Conservation (phyloP, 768 basidiomycete genomes). For the Termitomyces sp. region DNA sequence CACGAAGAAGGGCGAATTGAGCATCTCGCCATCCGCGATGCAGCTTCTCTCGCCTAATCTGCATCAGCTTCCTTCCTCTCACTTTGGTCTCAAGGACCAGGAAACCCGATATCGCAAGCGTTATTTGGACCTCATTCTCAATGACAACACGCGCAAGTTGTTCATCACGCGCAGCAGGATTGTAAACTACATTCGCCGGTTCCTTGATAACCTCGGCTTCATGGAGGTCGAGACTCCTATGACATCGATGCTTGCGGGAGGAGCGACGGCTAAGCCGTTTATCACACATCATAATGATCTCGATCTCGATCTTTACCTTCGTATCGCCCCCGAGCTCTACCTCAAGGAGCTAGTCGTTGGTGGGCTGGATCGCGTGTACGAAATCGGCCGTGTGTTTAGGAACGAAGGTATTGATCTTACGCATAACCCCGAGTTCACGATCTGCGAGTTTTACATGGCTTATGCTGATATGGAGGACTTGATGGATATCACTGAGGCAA, state of each 20-base stretch:
- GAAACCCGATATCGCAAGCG: slow-evolving; percentile 98
- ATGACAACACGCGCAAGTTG: slow-evolving; percentile 80
- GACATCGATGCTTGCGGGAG: slow-evolving; percentile 93
- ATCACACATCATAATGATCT: slow-evolving; percentile 99
- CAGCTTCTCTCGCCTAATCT: slow-evolving; percentile 92
- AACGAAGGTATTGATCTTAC: slow-evolving; percentile 99
- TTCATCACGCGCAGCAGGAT: slow-evolving; percentile 88
- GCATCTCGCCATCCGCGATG: slow-evolving; percentile 77
- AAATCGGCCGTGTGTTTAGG: slow-evolving; percentile 96
- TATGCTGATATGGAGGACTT: slow-evolving; percentile 99
- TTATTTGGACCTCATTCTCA: slow-evolving; percentile 96
- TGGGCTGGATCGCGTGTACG: slow-evolving; percentile 95
- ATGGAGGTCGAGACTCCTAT: slow-evolving; percentile 99
- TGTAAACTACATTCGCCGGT: slow-evolving; percentile 90
- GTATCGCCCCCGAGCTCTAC: slow-evolving; percentile 96
- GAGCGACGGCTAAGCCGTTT: slow-evolving; percentile 98
- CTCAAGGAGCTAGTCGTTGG: slow-evolving; percentile 97
- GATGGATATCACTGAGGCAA: slow-evolving; percentile 93
- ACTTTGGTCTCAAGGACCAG: slow-evolving; percentile 95
- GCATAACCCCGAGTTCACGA: slow-evolving; percentile 98
- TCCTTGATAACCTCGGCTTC: slow-evolving; percentile 87
- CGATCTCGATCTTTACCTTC: slow-evolving; percentile 92
- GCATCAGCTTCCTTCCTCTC: slow-evolving; percentile 89
- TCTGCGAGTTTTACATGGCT: slow-evolving; percentile 99
- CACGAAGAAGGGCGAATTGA: slow-evolving; percentile 94